phyloP scores from a whole-genome alignment of 2,329 filamentous ascomycete genomes.

The Pseudogymnoascus verrucosus region DNA sequence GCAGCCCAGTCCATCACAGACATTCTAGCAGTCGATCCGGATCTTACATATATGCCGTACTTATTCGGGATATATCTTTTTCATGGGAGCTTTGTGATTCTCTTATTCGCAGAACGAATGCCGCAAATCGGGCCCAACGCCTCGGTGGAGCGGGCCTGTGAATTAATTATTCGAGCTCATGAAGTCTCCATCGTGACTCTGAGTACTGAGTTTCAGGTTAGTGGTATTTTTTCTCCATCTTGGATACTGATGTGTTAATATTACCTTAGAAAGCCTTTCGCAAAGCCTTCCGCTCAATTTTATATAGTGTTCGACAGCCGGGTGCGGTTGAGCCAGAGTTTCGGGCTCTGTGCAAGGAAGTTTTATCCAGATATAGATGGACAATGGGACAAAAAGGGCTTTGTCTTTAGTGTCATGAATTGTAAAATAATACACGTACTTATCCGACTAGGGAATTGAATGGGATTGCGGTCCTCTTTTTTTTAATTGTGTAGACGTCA shows the following conservation, averaged over 20 bases:
- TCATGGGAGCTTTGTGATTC: slow-evolving; percentile 42
- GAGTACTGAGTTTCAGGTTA: slow-evolving; percentile 39
- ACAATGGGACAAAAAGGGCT: neutral
- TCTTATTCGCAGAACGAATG: slow-evolving; percentile 43
- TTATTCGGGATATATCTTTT: slow-evolving; percentile 45
- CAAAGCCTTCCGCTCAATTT: neutral
- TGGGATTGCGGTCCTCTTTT: too few relatives aligned
- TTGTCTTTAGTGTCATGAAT: neutral
- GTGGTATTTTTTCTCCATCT: neutral
- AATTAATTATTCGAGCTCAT: slow-evolving; percentile 42
- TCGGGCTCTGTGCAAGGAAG: neutral
- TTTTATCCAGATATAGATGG: neutral
- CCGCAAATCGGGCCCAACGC: slow-evolving; percentile 36
- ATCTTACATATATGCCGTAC: slow-evolving; percentile 45
- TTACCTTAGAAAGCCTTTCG: neutral
- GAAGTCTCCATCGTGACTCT: slow-evolving; percentile 44
- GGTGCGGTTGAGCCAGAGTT: neutral
- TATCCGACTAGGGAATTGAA: neutral
- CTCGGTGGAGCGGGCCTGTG: slow-evolving; percentile 40
- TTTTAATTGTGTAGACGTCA: neutral
- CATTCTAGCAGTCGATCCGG: slow-evolving; percentile 40
- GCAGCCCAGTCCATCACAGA: slow-evolving; percentile 38
- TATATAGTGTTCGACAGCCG: neutral
- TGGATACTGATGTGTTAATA: neutral
- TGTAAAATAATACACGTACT: neutral